phyloP scores from a whole-genome alignment of 2,329 filamentous ascomycete genomes.

The Pyrenophora teres region DNA sequence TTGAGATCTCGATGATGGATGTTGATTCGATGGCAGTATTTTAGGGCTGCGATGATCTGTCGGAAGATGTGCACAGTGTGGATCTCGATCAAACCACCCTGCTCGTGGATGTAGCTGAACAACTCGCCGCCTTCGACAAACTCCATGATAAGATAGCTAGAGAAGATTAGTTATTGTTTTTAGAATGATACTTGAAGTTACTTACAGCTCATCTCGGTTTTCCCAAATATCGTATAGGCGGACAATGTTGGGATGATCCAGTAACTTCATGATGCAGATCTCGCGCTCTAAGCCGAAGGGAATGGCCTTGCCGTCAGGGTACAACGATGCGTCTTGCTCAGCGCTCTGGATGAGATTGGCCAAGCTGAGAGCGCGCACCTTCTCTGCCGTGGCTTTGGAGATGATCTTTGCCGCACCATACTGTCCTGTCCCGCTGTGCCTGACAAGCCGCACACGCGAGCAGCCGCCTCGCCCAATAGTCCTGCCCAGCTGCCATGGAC shows the following conservation, averaged over 20 bases:
- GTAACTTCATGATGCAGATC: constrained; percentile 94
- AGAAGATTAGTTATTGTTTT: constrained; percentile 17
- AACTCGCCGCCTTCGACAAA: constrained; percentile 85
- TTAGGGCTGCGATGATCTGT: constrained; percentile 88
- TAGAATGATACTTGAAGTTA: not conserved
- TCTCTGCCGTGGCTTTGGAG: constrained; percentile 74
- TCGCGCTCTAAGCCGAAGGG: constrained; percentile 91
- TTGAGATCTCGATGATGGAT: constrained; percentile 97
- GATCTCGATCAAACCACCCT: constrained; percentile 76
- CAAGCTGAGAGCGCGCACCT: constrained; percentile 84
- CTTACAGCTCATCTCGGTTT: constrained; percentile 90
- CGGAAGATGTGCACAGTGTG: constrained; percentile 85
- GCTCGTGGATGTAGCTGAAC: constrained; percentile 80
- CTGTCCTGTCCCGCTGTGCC: constrained; percentile 77
- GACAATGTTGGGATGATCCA: constrained; percentile 94
- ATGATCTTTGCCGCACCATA: constrained; percentile 95
- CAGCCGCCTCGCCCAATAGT: constrained; percentile 90
- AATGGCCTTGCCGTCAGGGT: constrained; percentile 68
- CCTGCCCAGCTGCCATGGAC: constrained; percentile 90
- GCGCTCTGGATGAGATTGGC: constrained; percentile 79
- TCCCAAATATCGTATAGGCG: constrained; percentile 97
- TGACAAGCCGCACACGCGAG: constrained; percentile 82
- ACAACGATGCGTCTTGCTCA: constrained; percentile 58
- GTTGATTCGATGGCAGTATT: constrained; percentile 91
- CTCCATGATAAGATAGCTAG: constrained; percentile 90